Conservation (phyloP, 768 basidiomycete species). For the Amanita muscaria region DNA sequence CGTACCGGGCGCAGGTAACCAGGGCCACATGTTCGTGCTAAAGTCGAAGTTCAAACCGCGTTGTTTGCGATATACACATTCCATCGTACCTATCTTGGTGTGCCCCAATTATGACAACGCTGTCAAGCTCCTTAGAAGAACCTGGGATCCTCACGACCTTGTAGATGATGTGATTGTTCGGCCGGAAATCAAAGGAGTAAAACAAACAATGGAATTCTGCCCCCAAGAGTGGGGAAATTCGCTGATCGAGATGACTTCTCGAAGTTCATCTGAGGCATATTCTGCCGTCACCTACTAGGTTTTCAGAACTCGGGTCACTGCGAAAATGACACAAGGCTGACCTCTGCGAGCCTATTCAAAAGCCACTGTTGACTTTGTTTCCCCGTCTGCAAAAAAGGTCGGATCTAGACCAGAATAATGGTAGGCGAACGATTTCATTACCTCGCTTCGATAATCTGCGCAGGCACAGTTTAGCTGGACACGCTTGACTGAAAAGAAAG, state of each 20-base stretch:
- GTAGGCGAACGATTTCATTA: slow-evolving; percentile 32
- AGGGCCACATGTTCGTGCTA: slow-evolving; percentile 74
- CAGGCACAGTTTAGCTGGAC: slow-evolving; percentile 6
- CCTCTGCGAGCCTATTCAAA: slow-evolving; percentile 56
- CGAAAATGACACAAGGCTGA: slow-evolving; percentile 17
- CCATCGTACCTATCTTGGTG: slow-evolving; percentile 68
- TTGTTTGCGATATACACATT: not conserved
- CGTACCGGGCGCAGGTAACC: slow-evolving; percentile 67
- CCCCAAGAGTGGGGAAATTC: slow-evolving; percentile 82
- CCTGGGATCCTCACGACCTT: slow-evolving; percentile 76
- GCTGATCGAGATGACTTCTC: slow-evolving; percentile 46
- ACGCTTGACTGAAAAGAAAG: slow-evolving; percentile 1
- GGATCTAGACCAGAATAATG: slow-evolving; percentile 11
- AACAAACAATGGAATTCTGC: slow-evolving; percentile 67
- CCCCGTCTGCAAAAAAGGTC: slow-evolving; percentile 46
- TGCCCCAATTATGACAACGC: slow-evolving; percentile 63
- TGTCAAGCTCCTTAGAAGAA: slow-evolving; percentile 49
- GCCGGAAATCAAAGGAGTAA: slow-evolving; percentile 5
- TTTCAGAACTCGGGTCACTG: slow-evolving; percentile 6
- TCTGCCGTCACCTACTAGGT: slow-evolving; percentile 49
- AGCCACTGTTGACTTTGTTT: slow-evolving; percentile 75
- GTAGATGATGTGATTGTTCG: slow-evolving; percentile 10
- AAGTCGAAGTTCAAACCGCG: not conserved
- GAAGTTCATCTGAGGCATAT: slow-evolving; percentile 49
- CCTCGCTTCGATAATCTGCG: slow-evolving; percentile 51